Evolutionary conservation across 345 rosid genomes (phyloP).

Genomic region (Dovyalis caffra): DNA sequence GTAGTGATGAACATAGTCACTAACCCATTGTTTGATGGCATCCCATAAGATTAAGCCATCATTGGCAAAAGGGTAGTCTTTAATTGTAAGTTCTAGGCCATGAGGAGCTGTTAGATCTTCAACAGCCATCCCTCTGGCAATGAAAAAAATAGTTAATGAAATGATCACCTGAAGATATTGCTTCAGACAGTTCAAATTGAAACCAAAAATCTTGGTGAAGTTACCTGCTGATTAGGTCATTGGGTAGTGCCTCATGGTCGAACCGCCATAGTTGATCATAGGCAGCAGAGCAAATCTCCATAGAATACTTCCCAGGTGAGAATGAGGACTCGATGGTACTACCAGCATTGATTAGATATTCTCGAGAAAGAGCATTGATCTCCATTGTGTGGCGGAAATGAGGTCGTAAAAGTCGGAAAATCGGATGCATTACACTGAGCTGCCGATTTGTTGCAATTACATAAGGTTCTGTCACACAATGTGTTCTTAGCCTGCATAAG

Average conservation of each 20-base stretch:
- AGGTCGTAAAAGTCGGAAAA: slow-evolving; percentile 70
- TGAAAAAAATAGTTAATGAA: neutral
- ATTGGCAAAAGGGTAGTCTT: slow-evolving; percentile 76
- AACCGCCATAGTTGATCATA: slow-evolving; percentile 57
- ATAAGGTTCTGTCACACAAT: slow-evolving; percentile 66
- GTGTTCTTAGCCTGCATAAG: slow-evolving; percentile 59
- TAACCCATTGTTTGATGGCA: slow-evolving; percentile 65
- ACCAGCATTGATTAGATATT: slow-evolving; percentile 56
- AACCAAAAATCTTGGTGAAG: neutral
- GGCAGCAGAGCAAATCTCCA: slow-evolving; percentile 57
- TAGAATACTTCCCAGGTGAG: slow-evolving; percentile 54
- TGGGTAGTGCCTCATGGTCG: slow-evolving; percentile 66
- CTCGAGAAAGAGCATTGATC: slow-evolving; percentile 63
- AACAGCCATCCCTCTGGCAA: slow-evolving; percentile 63
- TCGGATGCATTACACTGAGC: slow-evolving; percentile 77
- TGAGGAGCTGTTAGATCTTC: slow-evolving; percentile 56
- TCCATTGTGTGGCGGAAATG: slow-evolving; percentile 85
- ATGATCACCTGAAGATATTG: neutral
- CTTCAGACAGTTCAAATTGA: neutral
- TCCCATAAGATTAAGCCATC: slow-evolving; percentile 79
- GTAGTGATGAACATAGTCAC: slow-evolving; percentile 49
- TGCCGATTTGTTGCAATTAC: slow-evolving; percentile 73
- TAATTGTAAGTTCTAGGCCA: slow-evolving; percentile 50
- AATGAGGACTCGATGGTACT: slow-evolving; percentile 62
- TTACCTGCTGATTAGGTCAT: slow-evolving; percentile 74